Conservation (phyloP, 1,284 basidiomycete genomes). For the Mycena citricolor region DNA sequence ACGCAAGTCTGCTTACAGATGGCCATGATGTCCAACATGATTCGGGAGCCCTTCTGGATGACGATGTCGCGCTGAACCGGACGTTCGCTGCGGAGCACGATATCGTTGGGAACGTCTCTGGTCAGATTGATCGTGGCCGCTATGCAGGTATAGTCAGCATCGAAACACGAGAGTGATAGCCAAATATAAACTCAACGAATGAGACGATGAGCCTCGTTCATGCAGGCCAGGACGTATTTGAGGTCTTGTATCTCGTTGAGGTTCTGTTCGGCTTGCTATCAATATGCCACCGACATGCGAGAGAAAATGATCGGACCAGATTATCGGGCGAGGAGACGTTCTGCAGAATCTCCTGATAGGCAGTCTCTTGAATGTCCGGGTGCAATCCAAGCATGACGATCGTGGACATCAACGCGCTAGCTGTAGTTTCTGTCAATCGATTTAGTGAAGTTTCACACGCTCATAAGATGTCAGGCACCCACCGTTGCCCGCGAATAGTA, state of each 20-base stretch:
- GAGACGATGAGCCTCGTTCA: slow-evolving; percentile 17
- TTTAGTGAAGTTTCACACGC: not conserved
- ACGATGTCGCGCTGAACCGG: slow-evolving; percentile 7
- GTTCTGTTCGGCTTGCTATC: not conserved
- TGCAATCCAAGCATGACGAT: slow-evolving; percentile 12
- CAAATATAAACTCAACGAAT: too few species aligned
- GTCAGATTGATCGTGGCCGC: slow-evolving; percentile 15
- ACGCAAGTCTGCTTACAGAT: slow-evolving; percentile 7
- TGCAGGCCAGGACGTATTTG: slow-evolving; percentile 15
- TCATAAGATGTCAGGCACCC: not conserved
- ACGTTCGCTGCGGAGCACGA: slow-evolving; percentile 7
- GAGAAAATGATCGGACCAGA: slow-evolving; percentile 2
- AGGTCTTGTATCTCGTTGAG: slow-evolving; percentile 1
- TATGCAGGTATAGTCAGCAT: not conserved
- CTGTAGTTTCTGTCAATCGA: slow-evolving; percentile 12
- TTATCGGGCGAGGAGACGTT: not conserved
- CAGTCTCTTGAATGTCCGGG: slow-evolving; percentile 10
- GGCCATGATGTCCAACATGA: slow-evolving; percentile 16
- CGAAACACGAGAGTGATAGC: too few species aligned
- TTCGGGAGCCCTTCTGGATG: slow-evolving; percentile 6
- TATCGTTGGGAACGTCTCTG: slow-evolving; percentile 10
- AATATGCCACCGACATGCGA: not conserved
- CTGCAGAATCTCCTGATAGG: slow-evolving; percentile 10
- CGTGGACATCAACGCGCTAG: slow-evolving; percentile 13
- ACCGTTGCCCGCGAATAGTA: slow-evolving; percentile 17